A percentile compares a stretch with the other conserved stretches of the same genome.
Evolutionary conservation across 768 basidiomycete genomes (phyloP).

Genomic region (Kwoniella sp.): DNA sequence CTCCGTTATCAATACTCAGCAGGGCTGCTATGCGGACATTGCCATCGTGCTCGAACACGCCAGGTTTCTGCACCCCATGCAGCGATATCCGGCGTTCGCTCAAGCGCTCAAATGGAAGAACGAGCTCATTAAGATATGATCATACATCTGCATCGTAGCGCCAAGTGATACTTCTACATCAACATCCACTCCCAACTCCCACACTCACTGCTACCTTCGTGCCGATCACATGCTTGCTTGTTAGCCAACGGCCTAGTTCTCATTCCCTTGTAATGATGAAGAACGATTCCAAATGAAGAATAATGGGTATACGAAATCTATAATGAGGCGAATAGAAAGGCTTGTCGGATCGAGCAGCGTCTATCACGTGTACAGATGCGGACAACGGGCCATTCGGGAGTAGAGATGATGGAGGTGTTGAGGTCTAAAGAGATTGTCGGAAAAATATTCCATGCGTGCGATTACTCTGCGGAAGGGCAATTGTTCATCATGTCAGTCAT

Average conservation of each 20-base stretch:
- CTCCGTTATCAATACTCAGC: no score
- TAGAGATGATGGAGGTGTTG: neutral
- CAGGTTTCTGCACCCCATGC: no score
- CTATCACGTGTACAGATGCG: neutral
- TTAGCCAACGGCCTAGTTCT: neutral
- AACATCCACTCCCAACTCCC: neutral
- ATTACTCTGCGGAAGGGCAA: conserved; percentile 13
- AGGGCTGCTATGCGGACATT: no score
- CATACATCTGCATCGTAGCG: neutral
- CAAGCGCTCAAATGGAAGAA: no score
- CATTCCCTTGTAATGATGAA: neutral
- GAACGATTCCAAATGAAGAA: neutral
- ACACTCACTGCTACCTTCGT: neutral
- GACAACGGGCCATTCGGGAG: neutral
- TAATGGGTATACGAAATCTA: neutral
- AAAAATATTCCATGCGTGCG: neutral
- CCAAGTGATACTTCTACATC: neutral
- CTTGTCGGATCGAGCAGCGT: neutral
- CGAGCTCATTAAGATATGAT: neutral
- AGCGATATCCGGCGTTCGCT: neutral
- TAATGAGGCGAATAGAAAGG: neutral
- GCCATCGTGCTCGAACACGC: no score
- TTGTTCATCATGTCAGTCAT: neutral
- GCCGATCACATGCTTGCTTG: neutral
- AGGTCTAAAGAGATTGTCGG: neutral